phyloP scores from a whole-genome alignment of 257 asterid species.

The Mentha longifolia region DNA sequence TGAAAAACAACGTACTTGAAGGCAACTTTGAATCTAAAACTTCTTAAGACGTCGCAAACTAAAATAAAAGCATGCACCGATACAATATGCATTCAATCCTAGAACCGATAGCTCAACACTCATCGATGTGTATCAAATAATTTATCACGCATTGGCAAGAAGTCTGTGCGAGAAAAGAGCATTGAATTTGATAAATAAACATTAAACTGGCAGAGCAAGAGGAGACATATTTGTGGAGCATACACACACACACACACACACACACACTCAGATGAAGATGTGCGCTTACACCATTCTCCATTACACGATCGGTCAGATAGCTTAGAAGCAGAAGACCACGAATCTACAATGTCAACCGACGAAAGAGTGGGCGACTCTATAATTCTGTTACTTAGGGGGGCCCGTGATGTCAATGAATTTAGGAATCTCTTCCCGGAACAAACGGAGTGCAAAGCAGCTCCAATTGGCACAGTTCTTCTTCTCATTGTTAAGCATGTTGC shows the following conservation, averaged over 20 bases:
- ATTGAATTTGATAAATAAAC: not conserved
- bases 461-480: conserved; percentile 32
- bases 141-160: not conserved
- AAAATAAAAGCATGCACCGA: conserved; percentile 12
- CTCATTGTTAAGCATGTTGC: conserved; percentile 31
- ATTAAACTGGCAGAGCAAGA: conserved; percentile 7
- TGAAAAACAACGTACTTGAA: not conserved
- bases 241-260: no score
- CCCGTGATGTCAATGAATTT: conserved; percentile 33
- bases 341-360: conserved; percentile 66
- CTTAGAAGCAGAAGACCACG: conserved; percentile 49
- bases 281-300: conserved; percentile 40
- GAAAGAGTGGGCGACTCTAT: conserved; percentile 62
- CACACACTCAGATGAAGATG: no score
- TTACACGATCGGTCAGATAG: conserved; percentile 29
- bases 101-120: not conserved
- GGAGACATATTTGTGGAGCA: not conserved
- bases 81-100: not conserved
- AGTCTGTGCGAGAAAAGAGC: not conserved
- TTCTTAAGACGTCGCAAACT: conserved; percentile 10
- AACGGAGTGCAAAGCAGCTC: conserved; percentile 35
- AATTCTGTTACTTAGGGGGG: conserved; percentile 43
- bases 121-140: not conserved
- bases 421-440: conserved; percentile 27
- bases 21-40: not conserved